Base-by-base conservation (phyloP, 2,329 filamentous ascomycete genomes). In the Ophiostoma sp. region DNA sequence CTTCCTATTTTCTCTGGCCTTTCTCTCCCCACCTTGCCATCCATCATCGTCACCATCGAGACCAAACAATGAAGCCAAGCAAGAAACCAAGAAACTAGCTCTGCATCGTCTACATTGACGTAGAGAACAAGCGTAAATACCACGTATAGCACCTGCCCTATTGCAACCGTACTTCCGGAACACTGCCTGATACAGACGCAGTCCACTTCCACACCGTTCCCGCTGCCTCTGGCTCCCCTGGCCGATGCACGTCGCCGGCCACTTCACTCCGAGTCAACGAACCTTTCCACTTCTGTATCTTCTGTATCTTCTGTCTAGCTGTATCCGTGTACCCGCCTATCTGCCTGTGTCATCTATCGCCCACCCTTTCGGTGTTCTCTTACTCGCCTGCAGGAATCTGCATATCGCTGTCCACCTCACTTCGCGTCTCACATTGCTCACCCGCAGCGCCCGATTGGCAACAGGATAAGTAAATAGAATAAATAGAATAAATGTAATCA, bases 361-460 rank as follows among this genome's bases (percentile, higher is more conserved):
- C 11, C 18, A 27, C 27, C 27, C 27, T 27, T 27, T 27, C 27
- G 27, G 27, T 27, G 27, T 27, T 27, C 27, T 27, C 27, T 27
- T 27, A 27, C n/a, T 52, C 49, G 47, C 52, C 49, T 58, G 52
- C 27, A 58, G 27, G 27, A 27, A 1, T 27, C 27, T 58, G n/a
- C 55, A 38, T 38, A 63, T 42, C 60, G 14, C 38, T 41, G 38
- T 38, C 55, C 36, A 40, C 60, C 58, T n/a, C 14, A 63, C 38
- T 40, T 63, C 60, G 27, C 27, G 60, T 63, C 60, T 63, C 38
- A 63, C 55, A 60, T 38, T n/a, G 38, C 60, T n/a, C 60, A 63
- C 60, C 60, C 60, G 60, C 60, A 12, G 38, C 40, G 60, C 60
- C 60, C 60, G 60, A 63, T 63, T 63, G 60, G 60, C 16, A 42